A percentile compares a stretch with the other conserved stretches of the same genome.
These are phyloP conservation scores for Dryadomyces quercivorus DNA, from an alignment of 2,329 filamentous ascomycete species.

Conservation along the genomic window DNA sequence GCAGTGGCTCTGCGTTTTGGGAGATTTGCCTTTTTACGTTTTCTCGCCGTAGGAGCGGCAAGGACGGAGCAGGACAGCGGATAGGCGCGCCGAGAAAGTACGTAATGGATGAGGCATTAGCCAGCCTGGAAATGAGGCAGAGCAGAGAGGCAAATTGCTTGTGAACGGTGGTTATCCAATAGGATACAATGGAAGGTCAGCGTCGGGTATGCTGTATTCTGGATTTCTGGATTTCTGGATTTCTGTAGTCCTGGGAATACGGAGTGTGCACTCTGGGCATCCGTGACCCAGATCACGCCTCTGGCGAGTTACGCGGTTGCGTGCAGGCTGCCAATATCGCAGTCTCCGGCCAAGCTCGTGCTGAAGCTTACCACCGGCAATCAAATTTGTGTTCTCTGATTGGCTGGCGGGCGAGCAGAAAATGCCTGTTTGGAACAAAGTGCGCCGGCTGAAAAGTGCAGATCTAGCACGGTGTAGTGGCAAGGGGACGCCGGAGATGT, in stretches of 20 bases:
- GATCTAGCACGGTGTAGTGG: constrained; percentile 1
- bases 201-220: not conserved
- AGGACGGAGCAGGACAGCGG: not conserved
- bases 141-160: too few species aligned
- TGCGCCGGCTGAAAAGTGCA: constrained; percentile 2
- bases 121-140: too few species aligned
- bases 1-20: not conserved
- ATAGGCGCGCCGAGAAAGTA: not conserved
- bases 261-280: too few species aligned
- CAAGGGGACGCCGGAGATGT: not conserved
- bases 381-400: constrained; percentile 10
- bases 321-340: too few species aligned
- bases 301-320: too few species aligned
- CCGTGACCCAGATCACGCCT: too few species aligned
- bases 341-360: not conserved
- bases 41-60: not conserved
- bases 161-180: not conserved
- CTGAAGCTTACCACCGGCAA: not conserved
- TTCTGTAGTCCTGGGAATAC: too few species aligned
- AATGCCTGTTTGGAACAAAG: constrained; percentile 8
- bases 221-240: too few species aligned
- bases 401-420: not conserved
- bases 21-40: too few species aligned
- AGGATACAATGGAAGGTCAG: constrained; percentile 1
- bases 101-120: not conserved